Evolutionary conservation across 2,329 filamentous ascomycete species (phyloP).

Genomic region (Stachybotrys echinatus): DNA sequence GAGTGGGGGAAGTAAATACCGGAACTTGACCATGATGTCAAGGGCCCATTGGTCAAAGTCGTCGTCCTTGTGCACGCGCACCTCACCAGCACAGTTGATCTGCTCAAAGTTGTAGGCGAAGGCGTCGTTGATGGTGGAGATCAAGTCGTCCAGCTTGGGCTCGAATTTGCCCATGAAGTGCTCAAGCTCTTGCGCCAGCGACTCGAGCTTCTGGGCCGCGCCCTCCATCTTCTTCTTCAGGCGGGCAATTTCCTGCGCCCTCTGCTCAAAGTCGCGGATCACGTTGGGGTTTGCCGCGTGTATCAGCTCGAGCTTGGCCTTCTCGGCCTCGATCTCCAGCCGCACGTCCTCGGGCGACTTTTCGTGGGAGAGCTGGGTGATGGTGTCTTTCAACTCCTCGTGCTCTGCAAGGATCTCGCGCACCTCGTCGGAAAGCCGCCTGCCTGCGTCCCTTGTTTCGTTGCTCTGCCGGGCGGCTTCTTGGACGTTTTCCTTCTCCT

Average conservation of each 20-base stretch:
- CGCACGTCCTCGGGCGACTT: slow-evolving; percentile 61
- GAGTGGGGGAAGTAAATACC: too few species aligned
- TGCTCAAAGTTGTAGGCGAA: slow-evolving; percentile 92
- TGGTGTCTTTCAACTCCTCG: slow-evolving; percentile 31
- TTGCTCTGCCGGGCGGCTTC: slow-evolving; percentile 33
- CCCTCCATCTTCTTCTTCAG: slow-evolving; percentile 53
- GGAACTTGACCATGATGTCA: slow-evolving; percentile 91
- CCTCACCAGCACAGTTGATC: slow-evolving; percentile 91
- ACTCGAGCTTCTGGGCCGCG: slow-evolving; percentile 48
- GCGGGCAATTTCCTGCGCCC: slow-evolving; percentile 63
- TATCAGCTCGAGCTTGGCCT: slow-evolving; percentile 72
- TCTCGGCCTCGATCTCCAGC: slow-evolving; percentile 67
- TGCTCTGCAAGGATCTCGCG: slow-evolving; percentile 32
- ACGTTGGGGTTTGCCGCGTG: slow-evolving; percentile 71
- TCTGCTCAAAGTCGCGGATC: slow-evolving; percentile 71
- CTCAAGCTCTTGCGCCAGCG: slow-evolving; percentile 53
- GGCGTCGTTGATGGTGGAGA: slow-evolving; percentile 78
- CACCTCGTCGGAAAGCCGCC: slow-evolving; percentile 26
- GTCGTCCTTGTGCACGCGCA: slow-evolving; percentile 80
- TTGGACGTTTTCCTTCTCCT: slow-evolving; percentile 30
- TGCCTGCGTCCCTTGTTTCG: slow-evolving; percentile 26
- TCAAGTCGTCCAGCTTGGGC: slow-evolving; percentile 70
- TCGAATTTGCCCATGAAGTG: slow-evolving; percentile 74
- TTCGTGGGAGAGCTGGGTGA: slow-evolving; percentile 37
- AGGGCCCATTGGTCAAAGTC: slow-evolving; percentile 95